phyloP scores from a whole-genome alignment of 176 grass and related monocot species.

The Carex parvula region DNA sequence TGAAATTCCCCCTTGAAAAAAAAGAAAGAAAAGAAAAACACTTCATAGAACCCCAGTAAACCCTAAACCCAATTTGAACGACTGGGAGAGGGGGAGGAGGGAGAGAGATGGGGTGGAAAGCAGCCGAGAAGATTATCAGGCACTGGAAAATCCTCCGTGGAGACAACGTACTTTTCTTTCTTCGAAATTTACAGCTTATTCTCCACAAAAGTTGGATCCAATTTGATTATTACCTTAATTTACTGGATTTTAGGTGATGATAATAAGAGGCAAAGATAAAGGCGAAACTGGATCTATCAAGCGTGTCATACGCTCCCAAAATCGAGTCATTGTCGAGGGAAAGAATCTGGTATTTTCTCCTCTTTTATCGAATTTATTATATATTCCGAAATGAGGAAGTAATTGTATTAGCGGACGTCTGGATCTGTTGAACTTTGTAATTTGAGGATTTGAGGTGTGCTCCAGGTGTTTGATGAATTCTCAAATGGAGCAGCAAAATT shows the following conservation, averaged over 20 bases:
- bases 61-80: slow-evolving; percentile 10
- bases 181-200: not conserved
- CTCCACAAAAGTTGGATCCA: not conserved
- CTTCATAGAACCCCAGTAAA: not conserved
- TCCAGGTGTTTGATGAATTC: slow-evolving; percentile 10
- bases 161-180: slow-evolving; percentile 50
- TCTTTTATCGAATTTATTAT: not conserved
- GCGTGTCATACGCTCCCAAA: slow-evolving; percentile 87
- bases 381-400: not conserved
- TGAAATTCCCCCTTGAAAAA: not conserved
- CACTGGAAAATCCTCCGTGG: slow-evolving; percentile 92
- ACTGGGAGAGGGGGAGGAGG: not conserved
- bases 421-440: not conserved
- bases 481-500: not conserved
- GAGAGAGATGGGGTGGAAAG: slow-evolving; percentile 77
- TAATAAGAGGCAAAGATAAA: slow-evolving; percentile 89
- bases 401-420: not conserved
- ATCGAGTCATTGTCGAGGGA: slow-evolving; percentile 86
- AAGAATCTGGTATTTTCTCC: slow-evolving; percentile 71
- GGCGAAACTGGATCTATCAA: slow-evolving; percentile 80
- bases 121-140: slow-evolving; percentile 66
- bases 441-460: not conserved
- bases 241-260: slow-evolving; percentile 62
- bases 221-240: not conserved
- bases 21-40: not conserved